These are phyloP conservation scores for Pholiota microspora DNA, from an alignment of 768 basidiomycete genomes.

Conservation along the genomic window DNA sequence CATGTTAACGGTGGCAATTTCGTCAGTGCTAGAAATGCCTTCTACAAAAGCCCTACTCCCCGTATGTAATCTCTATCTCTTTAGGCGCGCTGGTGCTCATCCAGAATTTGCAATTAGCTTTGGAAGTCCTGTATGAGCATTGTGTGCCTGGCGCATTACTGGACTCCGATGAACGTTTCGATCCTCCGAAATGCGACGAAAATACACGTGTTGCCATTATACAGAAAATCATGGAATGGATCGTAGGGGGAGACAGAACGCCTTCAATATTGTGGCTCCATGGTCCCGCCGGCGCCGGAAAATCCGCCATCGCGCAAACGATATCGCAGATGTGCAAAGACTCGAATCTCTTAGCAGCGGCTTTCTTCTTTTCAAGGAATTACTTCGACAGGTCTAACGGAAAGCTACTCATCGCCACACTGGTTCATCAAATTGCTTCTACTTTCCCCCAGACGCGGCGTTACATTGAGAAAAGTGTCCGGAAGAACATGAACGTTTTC, in stretches of 20 bases:
- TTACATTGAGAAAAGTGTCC: constrained; percentile 5
- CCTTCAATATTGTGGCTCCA: constrained; percentile 15
- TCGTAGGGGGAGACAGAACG: constrained; percentile 1
- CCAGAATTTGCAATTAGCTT: neutral
- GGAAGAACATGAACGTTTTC: constrained; percentile 12
- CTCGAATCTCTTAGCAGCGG: constrained; percentile 8
- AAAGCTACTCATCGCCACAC: constrained; percentile 13
- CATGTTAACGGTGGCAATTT: neutral
- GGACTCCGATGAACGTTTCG: constrained; percentile 16
- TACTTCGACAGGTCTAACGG: constrained; percentile 10
- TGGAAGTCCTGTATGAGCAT: neutral
- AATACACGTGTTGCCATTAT: constrained; percentile 11
- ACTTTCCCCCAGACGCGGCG: constrained; percentile 10
- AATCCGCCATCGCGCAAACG: constrained; percentile 16
- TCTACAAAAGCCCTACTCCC: neutral
- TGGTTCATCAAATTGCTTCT: constrained; percentile 14
- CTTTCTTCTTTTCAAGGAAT: constrained; percentile 19
- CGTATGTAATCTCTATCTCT: neutral
- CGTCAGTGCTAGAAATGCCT: neutral
- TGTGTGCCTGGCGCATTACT: constrained; percentile 1
- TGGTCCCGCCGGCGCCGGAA: constrained; percentile 19
- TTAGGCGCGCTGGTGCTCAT: no score
- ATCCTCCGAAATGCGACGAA: constrained; percentile 17
- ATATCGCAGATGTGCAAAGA: constrained; percentile 11
- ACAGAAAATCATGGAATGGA: constrained; percentile 14